Base-by-base conservation (phyloP, 495 filamentous ascomycete genomes). In the Podospora bellae-mahoneyi region DNA sequence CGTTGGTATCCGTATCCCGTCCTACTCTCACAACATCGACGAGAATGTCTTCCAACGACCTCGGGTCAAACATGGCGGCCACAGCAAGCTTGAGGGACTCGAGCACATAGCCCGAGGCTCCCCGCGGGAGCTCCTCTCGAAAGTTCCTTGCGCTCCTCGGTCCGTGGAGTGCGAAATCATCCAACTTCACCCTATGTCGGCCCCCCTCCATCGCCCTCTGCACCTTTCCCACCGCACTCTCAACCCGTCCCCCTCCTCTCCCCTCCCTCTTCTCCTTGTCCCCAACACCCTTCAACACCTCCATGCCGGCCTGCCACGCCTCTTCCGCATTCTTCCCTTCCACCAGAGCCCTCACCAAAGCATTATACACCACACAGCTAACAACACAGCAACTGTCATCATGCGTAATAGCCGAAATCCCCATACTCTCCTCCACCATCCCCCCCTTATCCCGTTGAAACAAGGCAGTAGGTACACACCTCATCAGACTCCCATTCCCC, bases 1-100 rank as follows among this genome's bases (percentile, higher is more conserved):
- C 76, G 54, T 78, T 78, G 1, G 76, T 77, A 56, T 78, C 76
- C 0, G 76, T 68, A 32, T 78, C 76, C 44, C 64, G 64, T 2
- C 76, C 76, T 26, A 78, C 68, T 7, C 73, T 62, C 19, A 77
- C 75, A 34, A 78, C 74, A 61, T 78, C 76, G 3, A 77, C 64
- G 0, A 78, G 26, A 26, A 75, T 69, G 4, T 77, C 76, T 68
- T 76, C 75, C 26, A 78, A 27, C 56, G 71, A 30, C 34, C 76
- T 63, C n/a, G 64, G 30, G 20, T 78, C 76, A 0, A 78, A 28
- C 64, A 77, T 7, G 1, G 76, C 76, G 3, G 76, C 75, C 2
- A 78, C 68, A 0, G 68, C 76, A 19, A 78, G 60, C 16, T 44
- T 64, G 60, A 78, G 58, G 16, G 72, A 72, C 66, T 78, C 76